Evolutionary conservation across 192 early-diverging fungal genomes (phyloP).

Genomic region (Mortierella alpina): DNA sequence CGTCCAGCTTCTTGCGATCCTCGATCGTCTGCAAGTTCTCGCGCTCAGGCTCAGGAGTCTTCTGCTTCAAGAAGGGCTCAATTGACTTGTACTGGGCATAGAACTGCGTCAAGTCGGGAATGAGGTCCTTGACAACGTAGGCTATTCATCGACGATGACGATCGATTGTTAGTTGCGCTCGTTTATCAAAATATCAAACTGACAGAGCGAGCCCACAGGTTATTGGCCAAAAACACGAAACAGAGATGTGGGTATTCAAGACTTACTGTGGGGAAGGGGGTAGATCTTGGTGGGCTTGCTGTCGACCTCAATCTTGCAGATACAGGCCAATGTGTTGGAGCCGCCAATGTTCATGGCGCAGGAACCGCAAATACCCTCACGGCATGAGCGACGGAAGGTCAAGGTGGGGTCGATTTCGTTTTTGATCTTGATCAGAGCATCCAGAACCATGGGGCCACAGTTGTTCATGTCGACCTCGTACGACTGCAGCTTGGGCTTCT

Average conservation of each 20-base stretch:
- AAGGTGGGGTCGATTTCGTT: conserved; percentile 95
- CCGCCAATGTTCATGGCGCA: conserved; percentile 99
- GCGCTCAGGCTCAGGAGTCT: conserved; percentile 70
- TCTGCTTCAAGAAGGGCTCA: conserved; percentile 96
- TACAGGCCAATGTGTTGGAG: conserved; percentile 93
- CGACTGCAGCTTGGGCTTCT: conserved; percentile 87
- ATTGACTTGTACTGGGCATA: conserved; percentile 99
- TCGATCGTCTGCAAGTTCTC: conserved; percentile 95
- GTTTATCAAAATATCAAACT: background rate
- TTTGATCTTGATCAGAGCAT: conserved; percentile 97
- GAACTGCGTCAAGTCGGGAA: conserved; percentile 96
- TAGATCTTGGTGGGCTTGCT: conserved; percentile 87
- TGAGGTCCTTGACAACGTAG: conserved; percentile 97
- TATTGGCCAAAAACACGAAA: too few relatives aligned
- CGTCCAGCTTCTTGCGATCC: conserved; percentile 95
- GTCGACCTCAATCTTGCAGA: conserved; percentile 85
- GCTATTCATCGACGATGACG: conserved; percentile 45
- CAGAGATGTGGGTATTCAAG: background rate
- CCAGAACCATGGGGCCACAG: conserved; percentile 96
- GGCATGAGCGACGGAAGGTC: conserved; percentile 95
- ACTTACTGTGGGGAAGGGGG: conserved; percentile 92
- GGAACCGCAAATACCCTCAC: conserved; percentile 97
- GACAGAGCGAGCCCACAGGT: background rate
- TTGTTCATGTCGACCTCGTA: conserved; percentile 93
- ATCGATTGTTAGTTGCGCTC: background rate